A percentile compares a stretch with the other conserved stretches of the same genome.
These are phyloP conservation scores for Gossypium bickii DNA, from an alignment of 345 rosid genomes.

Conservation along the genomic window DNA sequence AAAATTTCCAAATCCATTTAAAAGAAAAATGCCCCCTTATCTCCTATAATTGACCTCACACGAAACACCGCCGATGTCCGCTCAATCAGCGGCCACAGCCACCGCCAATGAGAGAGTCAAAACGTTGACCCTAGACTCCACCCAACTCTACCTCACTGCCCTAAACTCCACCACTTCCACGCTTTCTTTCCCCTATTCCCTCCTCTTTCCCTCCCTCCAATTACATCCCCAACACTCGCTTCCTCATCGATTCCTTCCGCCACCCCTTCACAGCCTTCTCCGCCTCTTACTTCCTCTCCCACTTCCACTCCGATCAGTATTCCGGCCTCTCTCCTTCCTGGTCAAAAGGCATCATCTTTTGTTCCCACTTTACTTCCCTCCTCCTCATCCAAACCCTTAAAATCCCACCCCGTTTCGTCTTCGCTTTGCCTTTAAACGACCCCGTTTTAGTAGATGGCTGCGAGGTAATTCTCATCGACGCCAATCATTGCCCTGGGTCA, in stretches of 20 bases:
- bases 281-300: conserved; percentile 74
- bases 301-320: conserved; percentile 91
- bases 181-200: conserved; percentile 29
- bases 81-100: conserved; percentile 23
- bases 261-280: conserved; percentile 41
- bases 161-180: conserved; percentile 24
- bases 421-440: conserved; percentile 39
- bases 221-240: conserved; percentile 68
- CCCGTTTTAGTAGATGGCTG: conserved; percentile 52
- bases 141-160: conserved; percentile 46
- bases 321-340: conserved; percentile 66
- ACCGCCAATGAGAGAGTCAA: neutral
- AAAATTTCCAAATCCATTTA: no score
- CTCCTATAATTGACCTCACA: neutral
- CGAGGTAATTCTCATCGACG: conserved; percentile 62
- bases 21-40: neutral
- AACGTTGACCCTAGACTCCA: conserved; percentile 50
- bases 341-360: conserved; percentile 71
- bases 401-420: conserved; percentile 48
- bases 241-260: conserved; percentile 77
- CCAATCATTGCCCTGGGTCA: conserved; percentile 91
- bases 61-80: conserved; percentile 17
- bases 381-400: conserved; percentile 53
- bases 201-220: conserved; percentile 52
- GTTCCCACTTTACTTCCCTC: conserved; percentile 59